Percentiles rank a stretch among this genome's conserved stretches.
Conservation (phyloP, 768 basidiomycete species). For the Trametes sanguinea region DNA sequence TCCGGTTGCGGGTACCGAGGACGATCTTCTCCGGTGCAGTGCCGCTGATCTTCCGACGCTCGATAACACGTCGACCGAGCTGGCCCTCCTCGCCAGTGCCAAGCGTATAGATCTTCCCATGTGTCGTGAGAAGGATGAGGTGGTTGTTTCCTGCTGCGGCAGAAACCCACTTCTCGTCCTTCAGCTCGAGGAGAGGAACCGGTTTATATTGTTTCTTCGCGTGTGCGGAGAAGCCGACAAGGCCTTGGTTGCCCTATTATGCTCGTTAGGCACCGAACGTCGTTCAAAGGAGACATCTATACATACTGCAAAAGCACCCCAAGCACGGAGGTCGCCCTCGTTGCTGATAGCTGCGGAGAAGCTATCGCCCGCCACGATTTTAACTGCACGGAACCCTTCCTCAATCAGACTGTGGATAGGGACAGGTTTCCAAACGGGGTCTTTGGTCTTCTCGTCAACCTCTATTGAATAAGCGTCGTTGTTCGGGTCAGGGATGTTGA, state of each 20-base stretch:
- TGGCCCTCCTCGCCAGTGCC: conserved; percentile 91
- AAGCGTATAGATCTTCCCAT: conserved; percentile 86
- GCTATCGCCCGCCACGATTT: conserved; percentile 83
- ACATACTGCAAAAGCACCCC: conserved; percentile 88
- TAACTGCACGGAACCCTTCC: conserved; percentile 82
- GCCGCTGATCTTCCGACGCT: conserved; percentile 85
- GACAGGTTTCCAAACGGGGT: conserved; percentile 33
- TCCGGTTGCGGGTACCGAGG: conserved; percentile 65
- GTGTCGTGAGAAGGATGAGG: conserved; percentile 83
- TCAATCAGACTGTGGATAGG: conserved; percentile 70
- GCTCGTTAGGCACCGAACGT: too few species aligned
- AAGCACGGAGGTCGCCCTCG: conserved; percentile 80
- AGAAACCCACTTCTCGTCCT: conserved; percentile 69
- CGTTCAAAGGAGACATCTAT: not conserved
- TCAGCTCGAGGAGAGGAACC: conserved; percentile 57
- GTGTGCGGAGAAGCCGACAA: conserved; percentile 79
- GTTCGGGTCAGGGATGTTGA: conserved; percentile 57
- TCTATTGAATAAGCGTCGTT: conserved; percentile 60
- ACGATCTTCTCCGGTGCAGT: conserved; percentile 86
- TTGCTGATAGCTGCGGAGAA: conserved; percentile 83
- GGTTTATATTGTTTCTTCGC: conserved; percentile 69
- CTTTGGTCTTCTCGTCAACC: conserved; percentile 38
- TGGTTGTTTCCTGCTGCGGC: conserved; percentile 88
- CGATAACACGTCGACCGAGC: conserved; percentile 87
- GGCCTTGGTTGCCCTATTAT: conserved; percentile 68